These are phyloP conservation scores for Alternaria sp. DNA, from an alignment of 2,329 filamentous ascomycete species.

Conservation along the genomic window DNA sequence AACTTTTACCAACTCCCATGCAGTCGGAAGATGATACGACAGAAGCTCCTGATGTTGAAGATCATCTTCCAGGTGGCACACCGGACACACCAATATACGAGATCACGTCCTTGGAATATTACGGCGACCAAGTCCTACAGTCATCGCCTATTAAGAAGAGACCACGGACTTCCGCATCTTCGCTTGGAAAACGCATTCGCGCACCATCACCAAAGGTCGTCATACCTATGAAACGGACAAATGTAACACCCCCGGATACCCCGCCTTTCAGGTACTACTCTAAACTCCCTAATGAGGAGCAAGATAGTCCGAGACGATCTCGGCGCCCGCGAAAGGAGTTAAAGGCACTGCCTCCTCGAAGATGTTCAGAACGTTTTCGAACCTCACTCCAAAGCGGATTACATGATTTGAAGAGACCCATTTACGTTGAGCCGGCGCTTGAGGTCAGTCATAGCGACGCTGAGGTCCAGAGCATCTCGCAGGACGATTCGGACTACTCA, in stretches of 20 bases:
- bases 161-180: slow-evolving; percentile 15
- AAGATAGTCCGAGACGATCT: slow-evolving; percentile 17
- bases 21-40: slow-evolving; percentile 32
- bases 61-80: slow-evolving; percentile 1
- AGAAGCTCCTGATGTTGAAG: slow-evolving; percentile 26
- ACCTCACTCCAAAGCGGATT: slow-evolving; percentile 26
- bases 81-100: slow-evolving; percentile 20
- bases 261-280: slow-evolving; percentile 28
- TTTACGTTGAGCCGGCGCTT: slow-evolving; percentile 21
- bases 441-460: slow-evolving; percentile 2
- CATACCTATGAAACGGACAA: slow-evolving; percentile 33
- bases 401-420: slow-evolving; percentile 24
- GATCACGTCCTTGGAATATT: slow-evolving; percentile 19
- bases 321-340: slow-evolving; percentile 12
- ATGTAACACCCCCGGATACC: slow-evolving; percentile 27
- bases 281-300: slow-evolving; percentile 23
- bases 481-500: slow-evolving; percentile 3
- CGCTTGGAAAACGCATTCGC: slow-evolving; percentile 37
- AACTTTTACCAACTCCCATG: slow-evolving; percentile 39
- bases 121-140: slow-evolving; percentile 30
- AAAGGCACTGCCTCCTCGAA: slow-evolving; percentile 6
- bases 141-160: slow-evolving; percentile 39
- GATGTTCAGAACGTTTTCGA: slow-evolving; percentile 25
- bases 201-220: slow-evolving; percentile 38
- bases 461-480: neutral